These are phyloP conservation scores for Taphrina deformans DNA, from an alignment of 1,139 yeast genomes.

Conservation along the genomic window DNA sequence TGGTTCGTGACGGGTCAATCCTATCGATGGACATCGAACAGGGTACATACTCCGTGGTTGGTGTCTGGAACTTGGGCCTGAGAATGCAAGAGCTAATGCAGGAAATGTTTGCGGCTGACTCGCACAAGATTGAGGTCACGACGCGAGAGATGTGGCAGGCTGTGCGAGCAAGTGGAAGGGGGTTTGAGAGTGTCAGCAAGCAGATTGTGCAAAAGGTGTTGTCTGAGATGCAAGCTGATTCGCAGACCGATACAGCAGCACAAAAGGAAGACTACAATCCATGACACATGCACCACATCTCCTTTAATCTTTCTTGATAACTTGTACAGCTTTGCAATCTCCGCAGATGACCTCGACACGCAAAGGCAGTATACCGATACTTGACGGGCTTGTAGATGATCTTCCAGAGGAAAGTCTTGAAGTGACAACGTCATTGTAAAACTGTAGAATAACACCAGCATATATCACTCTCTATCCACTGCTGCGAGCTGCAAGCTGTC, in stretches of 20 bases:
- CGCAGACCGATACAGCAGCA: background rate
- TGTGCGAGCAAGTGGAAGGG: background rate
- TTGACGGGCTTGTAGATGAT: too few species aligned
- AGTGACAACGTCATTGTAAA: too few species aligned
- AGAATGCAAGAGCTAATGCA: background rate
- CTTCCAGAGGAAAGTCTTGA: too few species aligned
- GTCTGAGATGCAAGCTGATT: background rate
- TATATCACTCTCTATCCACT: too few species aligned
- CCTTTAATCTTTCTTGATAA: too few species aligned
- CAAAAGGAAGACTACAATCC: background rate
- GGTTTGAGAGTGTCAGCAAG: slow-evolving; percentile 23
- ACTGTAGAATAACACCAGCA: too few species aligned
- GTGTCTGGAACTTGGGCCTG: slow-evolving; percentile 32
- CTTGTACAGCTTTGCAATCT: too few species aligned
- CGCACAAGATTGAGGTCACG: background rate
- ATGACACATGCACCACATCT: too few species aligned
- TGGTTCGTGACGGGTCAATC: slow-evolving; percentile 28
- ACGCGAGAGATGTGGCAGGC: slow-evolving; percentile 17
- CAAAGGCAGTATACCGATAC: too few species aligned
- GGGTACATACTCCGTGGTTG: slow-evolving; percentile 24
- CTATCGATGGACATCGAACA: background rate
- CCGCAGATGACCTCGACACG: too few species aligned
- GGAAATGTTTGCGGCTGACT: background rate
- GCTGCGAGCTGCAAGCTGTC: too few species aligned
- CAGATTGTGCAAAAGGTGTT: slow-evolving; percentile 14